Evolutionary conservation across 208 protist species (phyloP), one percentile per base, ranked within the genome.

Genomic region (Trypanosoma vivax): DNA sequence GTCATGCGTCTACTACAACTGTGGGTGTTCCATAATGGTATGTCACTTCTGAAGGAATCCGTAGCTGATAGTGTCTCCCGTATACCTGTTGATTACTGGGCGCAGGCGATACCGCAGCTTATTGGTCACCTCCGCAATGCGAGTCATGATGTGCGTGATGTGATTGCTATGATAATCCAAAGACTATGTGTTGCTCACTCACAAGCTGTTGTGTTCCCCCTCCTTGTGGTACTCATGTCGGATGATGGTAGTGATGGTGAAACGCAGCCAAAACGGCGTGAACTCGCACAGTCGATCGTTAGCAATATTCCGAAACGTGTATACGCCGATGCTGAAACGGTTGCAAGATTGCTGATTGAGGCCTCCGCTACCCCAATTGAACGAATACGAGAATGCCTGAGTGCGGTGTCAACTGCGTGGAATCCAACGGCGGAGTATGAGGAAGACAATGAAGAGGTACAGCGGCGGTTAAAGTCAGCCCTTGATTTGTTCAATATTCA

Each of bases 91-190:
- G 97, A 99, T 62, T 98, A 98, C 48, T 99, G 98, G 98, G 84
- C 99, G 13, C 86, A 97, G 53, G 97, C 98, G 6, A 97, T 99
- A 27, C 98, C 98, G 30, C 97, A 99, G 90, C 83, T 99, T n/a
- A 99, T 99, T 60, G 98, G 97, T 23, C 88, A 98, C 55, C 92
- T 99, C 48, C 86, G 97, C 61, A 94, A 92, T 54, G 79, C 79
- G 13, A 66, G 74, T 23, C 56, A 85, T 16, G 73, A 82, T 38
- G 95, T 99, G 25, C 79, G 96, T 5, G 78, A 94, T 35, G 76
- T 98, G 1, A 88, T 99, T 37, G 81, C 96, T 57, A 84, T 97
- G 57, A 87, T 99, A 19, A 81, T 99, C 19, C 68, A 65, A 35
- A 70, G 73, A 27, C 70, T 99, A 40, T 98, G 97, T 42, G 82